Conservation (phyloP, 805 yeast species). For the Yamadazyma scolyti region DNA sequence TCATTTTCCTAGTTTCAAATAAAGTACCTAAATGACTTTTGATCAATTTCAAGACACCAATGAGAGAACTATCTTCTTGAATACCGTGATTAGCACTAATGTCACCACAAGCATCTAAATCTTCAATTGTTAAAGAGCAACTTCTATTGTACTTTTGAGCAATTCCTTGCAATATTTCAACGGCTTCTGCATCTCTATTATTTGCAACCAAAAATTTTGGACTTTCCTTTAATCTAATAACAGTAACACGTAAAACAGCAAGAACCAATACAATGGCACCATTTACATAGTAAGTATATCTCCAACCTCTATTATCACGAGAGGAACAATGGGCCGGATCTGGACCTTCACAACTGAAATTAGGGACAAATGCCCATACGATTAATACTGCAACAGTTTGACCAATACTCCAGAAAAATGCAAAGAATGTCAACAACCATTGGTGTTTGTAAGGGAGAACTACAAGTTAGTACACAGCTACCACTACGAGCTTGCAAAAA, state of each 20-base stretch:
- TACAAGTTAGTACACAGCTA: constrained; percentile 51
- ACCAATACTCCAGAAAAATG: constrained; percentile 60
- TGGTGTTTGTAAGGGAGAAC: constrained; percentile 49
- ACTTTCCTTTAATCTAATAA: constrained; percentile 44
- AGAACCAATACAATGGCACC: constrained; percentile 46
- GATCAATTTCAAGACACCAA: constrained; percentile 18
- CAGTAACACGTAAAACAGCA: constrained; percentile 29
- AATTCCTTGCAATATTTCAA: constrained; percentile 36
- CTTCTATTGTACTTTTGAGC: constrained; percentile 46
- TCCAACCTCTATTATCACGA: constrained; percentile 56
- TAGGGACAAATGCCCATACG: constrained; percentile 56
- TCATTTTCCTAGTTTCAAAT: constrained; percentile 40
- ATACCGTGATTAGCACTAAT: constrained; percentile 16
- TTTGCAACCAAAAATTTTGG: constrained; percentile 55
- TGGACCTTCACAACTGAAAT: constrained; percentile 41
- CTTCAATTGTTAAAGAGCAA: constrained; percentile 43
- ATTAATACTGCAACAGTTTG: constrained; percentile 51
- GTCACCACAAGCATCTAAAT: constrained; percentile 43
- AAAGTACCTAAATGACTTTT: constrained; percentile 38
- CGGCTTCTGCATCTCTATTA: constrained; percentile 51
- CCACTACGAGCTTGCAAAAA: too few relatives aligned
- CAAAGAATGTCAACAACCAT: constrained; percentile 49
- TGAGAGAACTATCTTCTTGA: constrained; percentile 18
- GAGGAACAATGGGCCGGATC: constrained; percentile 37
- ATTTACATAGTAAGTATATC: constrained; percentile 50